A percentile compares a stretch with the other conserved stretches of the same genome.
Evolutionary conservation across 2,329 filamentous ascomycete genomes (phyloP).

Genomic region (Trichophyton rubrum): DNA sequence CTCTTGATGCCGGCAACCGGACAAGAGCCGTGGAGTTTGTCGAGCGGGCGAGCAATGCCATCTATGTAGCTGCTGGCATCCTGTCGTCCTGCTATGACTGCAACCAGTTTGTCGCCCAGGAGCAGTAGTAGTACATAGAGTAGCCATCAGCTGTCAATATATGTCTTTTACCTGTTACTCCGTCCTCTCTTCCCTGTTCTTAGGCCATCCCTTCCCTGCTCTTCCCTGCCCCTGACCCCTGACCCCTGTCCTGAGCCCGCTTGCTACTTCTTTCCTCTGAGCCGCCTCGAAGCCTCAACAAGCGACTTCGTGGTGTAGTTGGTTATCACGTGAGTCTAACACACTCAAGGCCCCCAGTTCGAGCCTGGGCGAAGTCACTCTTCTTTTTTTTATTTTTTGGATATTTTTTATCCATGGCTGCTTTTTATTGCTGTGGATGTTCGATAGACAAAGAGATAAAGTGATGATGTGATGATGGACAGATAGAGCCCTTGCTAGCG

Average conservation of each 20-base stretch:
- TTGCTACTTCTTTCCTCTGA: neutral
- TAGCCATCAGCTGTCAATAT: neutral
- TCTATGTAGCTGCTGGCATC: slow-evolving; percentile 16
- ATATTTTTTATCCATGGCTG: neutral
- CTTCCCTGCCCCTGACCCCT: neutral
- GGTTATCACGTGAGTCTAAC: slow-evolving; percentile 12
- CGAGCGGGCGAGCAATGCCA: slow-evolving; percentile 15
- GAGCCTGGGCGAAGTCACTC: slow-evolving; percentile 9
- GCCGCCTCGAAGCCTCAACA: neutral
- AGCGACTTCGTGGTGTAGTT: slow-evolving; percentile 10
- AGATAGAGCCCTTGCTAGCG: too few species aligned
- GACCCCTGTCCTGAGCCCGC: too few species aligned
- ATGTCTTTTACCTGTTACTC: neutral
- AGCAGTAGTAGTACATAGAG: neutral
- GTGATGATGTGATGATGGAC: neutral
- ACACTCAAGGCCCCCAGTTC: slow-evolving; percentile 12
- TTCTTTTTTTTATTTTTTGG: slow-evolving; percentile 1
- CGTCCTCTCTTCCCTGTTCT: neutral
- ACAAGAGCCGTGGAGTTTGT: slow-evolving; percentile 17
- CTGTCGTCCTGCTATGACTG: slow-evolving; percentile 7
- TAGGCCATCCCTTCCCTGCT: neutral
- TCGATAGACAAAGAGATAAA: neutral
- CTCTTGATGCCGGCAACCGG: slow-evolving; percentile 17
- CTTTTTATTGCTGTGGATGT: neutral
- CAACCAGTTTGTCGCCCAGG: neutral